Evolutionary conservation across 1,284 basidiomycete species (phyloP), one percentile per base, ranked within the genome.

Genomic region (Prillingera fragicola): DNA sequence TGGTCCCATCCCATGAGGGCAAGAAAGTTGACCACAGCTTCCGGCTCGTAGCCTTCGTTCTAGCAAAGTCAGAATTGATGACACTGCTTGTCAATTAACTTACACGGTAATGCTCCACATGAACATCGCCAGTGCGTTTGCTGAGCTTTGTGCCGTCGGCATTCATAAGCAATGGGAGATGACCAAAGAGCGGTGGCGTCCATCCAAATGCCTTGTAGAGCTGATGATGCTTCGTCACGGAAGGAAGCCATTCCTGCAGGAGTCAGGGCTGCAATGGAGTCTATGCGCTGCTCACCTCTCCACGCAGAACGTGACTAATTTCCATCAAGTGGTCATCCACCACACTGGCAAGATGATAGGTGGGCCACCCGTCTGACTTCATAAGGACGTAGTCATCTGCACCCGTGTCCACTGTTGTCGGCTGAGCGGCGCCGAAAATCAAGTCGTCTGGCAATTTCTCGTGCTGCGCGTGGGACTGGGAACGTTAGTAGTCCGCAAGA

Each of bases 301-400:
- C 95, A 17, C 95, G 80, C 1, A 98, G 73, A 3, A 98, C 92
- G 69, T 98, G 94, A 0, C 89, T 88, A 33, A 99, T 90, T 1
- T 82, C 82, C 95, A 99, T 99, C 56, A 84, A 81, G 59, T 90
- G 81, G 70, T 98, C 95, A 55, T 99, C 95, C 0, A 95, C 87
- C 0, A 98, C 87, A 24, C 83, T 92, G 0, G 95, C 94, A 2
- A 99, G 79, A 56, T 98, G 95, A 64, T 98, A 98, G 0, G 95
- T 98, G 1, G 95, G 95, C 68, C 86, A 94, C 0, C 81, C 76
- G 65, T 98, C 92, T 1, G 85, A 84, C 70, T 98, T 98, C 54
- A 97, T 74, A 2, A 99, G 73, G 41, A 98, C 81, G 10, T 91
- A 90, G 65, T 99, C 94, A 24, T 92, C 95, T 7, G 40, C 42